A percentile compares a stretch with the other conserved stretches of the same genome.
phyloP scores from a whole-genome alignment of 2,329 filamentous ascomycete species.

The Trichoderma sp. region DNA sequence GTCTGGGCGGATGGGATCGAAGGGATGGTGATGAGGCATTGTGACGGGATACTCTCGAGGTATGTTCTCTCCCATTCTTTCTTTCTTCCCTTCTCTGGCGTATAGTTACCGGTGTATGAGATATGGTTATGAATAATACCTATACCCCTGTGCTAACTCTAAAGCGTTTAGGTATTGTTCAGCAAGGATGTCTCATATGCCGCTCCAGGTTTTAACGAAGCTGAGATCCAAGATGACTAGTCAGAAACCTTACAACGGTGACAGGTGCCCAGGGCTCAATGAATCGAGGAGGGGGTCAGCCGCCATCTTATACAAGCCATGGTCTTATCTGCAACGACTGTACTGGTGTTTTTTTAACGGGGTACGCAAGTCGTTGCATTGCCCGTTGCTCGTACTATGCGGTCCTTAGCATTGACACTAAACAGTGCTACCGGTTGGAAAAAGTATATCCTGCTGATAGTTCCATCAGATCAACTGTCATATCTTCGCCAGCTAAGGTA shows the following conservation, averaged over 20 bases:
- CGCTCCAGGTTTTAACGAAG: background rate
- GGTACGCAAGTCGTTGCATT: background rate
- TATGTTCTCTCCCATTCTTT: background rate
- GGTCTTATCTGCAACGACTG: background rate
- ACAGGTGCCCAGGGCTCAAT: background rate
- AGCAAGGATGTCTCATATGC: background rate
- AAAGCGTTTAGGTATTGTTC: background rate
- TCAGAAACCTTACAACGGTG: background rate
- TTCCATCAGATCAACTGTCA: background rate
- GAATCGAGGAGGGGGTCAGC: background rate
- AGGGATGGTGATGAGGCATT: slow-evolving; percentile 14
- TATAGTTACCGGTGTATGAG: background rate
- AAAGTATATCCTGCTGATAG: background rate
- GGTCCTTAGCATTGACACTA: background rate
- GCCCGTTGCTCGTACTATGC: background rate
- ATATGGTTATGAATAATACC: background rate
- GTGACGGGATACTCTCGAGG: background rate
- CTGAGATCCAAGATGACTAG: slow-evolving; percentile 19
- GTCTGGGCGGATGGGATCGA: slow-evolving; percentile 54
- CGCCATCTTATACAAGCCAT: slow-evolving; percentile 5
- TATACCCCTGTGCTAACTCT: background rate
- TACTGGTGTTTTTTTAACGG: too few species aligned
- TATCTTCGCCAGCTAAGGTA: slow-evolving; percentile 9
- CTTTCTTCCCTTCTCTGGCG: background rate
- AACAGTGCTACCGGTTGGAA: background rate